These are phyloP conservation scores for Nakazawaea ernobii DNA, from an alignment of 805 yeast species.

Conservation along the genomic window DNA sequence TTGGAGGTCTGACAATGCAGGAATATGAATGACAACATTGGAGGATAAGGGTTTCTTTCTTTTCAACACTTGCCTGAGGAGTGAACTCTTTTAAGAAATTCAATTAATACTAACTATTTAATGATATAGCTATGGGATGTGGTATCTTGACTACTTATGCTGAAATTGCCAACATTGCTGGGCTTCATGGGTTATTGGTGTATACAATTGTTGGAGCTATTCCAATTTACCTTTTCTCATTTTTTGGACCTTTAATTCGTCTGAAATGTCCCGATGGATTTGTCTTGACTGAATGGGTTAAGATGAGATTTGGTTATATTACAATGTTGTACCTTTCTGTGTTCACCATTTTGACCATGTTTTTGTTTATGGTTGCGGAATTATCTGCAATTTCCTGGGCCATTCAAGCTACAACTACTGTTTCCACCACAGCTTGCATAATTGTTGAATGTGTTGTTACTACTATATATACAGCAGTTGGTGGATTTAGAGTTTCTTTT, in stretches of 20 bases:
- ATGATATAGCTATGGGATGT: conserved; percentile 67
- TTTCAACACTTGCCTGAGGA: neutral
- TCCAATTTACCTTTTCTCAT: conserved; percentile 81
- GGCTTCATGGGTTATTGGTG: conserved; percentile 81
- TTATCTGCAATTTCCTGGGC: conserved; percentile 76
- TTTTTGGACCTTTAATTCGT: conserved; percentile 76
- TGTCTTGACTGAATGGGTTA: conserved; percentile 92
- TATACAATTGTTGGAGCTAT: conserved; percentile 76
- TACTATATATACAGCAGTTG: conserved; percentile 77
- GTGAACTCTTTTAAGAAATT: no score
- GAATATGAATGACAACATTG: no score
- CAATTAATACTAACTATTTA: conserved; percentile 12
- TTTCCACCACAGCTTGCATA: conserved; percentile 73
- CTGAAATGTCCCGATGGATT: conserved; percentile 83
- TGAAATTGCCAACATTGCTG: conserved; percentile 79
- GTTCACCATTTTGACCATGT: conserved; percentile 81
- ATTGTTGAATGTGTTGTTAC: conserved; percentile 85
- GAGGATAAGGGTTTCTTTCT: neutral
- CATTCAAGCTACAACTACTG: conserved; percentile 68
- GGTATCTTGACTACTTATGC: conserved; percentile 85
- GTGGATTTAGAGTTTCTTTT: conserved; percentile 87
- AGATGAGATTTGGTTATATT: conserved; percentile 67
- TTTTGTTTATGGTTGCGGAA: conserved; percentile 83
- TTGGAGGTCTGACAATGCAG: no score
- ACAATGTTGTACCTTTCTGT: conserved; percentile 72